Evolutionary conservation across 2,329 filamentous ascomycete genomes (phyloP), one percentile per base, ranked within the genome.

Genomic region (Colletotrichum cereale): DNA sequence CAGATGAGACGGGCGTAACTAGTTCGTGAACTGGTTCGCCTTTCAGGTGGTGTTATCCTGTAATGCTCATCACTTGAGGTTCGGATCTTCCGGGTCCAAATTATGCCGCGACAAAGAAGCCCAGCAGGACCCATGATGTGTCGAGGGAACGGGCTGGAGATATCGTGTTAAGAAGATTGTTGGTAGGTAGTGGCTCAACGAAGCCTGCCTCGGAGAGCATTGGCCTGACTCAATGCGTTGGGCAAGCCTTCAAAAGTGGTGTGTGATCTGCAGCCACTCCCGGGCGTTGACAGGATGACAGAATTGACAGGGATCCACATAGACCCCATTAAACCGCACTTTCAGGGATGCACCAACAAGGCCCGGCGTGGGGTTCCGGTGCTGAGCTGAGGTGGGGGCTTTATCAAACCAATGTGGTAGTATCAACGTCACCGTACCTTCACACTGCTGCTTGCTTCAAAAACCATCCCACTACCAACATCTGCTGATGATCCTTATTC

Each of bases 311-410:
- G 68, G 68, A 12, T 31, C 36, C 42, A 42, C 42, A 36, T 1
- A 18, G 21, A n/a, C 34, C 47, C 63, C 58, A 52, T 40, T 52
- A 31, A 50, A 50, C 52, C 47, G n/a, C 21, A 12, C 62, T 34
- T 40, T 26, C 62, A 55, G 12, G 62, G 52, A 36, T 44, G 38
- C 11, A 18, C n/a, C 24, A 34, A 40, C 31, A 60, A 55, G 47
- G 67, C 26, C 58, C 47, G 47, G 67, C 55, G 62, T 62, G 67
- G 67, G 67, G 67, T 66, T 66, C 67, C 55, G 67, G 47, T 38
- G 62, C 48, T 55, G 44, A 31, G 38, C 31, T 44, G 11, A 38
- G 21, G 36, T 42, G 36, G 55, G 55, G 34, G 18, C n/a, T 42
- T 42, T 6, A 42, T 26, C 36, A 58, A 14, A 24, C 55, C 55